Conservation (phyloP, 768 basidiomycete genomes). For the Termitomyces sp. region DNA sequence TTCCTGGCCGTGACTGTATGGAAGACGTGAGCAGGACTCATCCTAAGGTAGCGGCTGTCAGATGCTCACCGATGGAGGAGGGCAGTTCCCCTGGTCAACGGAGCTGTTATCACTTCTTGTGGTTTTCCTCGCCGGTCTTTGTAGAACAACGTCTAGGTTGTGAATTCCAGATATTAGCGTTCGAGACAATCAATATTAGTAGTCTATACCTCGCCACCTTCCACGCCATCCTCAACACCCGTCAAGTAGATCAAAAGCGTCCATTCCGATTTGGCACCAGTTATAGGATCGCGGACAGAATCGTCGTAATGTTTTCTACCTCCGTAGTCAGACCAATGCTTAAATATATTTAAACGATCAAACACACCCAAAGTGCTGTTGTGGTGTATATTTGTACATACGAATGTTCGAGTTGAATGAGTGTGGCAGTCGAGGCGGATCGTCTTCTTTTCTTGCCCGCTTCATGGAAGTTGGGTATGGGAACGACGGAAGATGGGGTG, state of each 20-base stretch:
- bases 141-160: slow-evolving; percentile 63
- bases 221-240: slow-evolving; percentile 66
- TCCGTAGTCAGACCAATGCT: not conserved
- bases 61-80: slow-evolving; percentile 54
- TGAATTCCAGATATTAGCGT: not conserved
- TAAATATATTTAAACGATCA: not conserved
- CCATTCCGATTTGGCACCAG: slow-evolving; percentile 70
- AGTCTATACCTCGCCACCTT: slow-evolving; percentile 62
- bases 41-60: too few relatives aligned
- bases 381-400: slow-evolving; percentile 60
- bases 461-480: slow-evolving; percentile 34
- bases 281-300: slow-evolving; percentile 51
- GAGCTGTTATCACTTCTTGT: slow-evolving; percentile 42
- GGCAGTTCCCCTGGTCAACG: slow-evolving; percentile 56
- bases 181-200: not conserved
- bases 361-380: slow-evolving; percentile 59
- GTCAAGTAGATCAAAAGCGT: slow-evolving; percentile 71
- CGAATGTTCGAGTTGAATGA: slow-evolving; percentile 73
- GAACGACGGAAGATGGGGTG: slow-evolving; percentile 57
- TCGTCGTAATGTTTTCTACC: slow-evolving; percentile 68
- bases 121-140: slow-evolving; percentile 45
- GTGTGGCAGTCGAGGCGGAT: slow-evolving; percentile 34
- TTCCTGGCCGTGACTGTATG: slow-evolving; percentile 71
- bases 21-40: slow-evolving; percentile 21
- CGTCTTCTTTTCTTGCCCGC: slow-evolving; percentile 12